phyloP scores from a whole-genome alignment of 169 alveolate species.

The Theileria parva region DNA sequence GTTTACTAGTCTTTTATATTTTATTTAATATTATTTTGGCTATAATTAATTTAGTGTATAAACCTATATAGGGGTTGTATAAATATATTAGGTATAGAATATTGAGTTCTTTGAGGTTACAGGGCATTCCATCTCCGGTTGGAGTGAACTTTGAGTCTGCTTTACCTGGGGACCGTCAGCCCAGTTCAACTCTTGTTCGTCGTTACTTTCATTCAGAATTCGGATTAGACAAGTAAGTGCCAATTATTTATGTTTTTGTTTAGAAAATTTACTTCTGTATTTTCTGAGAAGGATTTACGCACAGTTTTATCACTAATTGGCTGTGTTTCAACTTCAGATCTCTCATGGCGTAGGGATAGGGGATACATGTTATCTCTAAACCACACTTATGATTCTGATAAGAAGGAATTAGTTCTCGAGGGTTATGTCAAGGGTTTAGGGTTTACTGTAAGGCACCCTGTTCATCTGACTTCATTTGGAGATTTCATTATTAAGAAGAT shows the following conservation, averaged over 20 bases:
- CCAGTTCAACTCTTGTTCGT: conserved; percentile 49
- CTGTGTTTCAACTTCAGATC: conserved; percentile 52
- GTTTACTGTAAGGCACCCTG: conserved; percentile 67
- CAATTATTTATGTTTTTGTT: conserved; percentile 28
- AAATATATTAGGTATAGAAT: conserved; percentile 50
- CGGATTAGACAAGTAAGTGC: conserved; percentile 67
- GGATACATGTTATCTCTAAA: conserved; percentile 73
- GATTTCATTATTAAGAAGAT: conserved; percentile 68
- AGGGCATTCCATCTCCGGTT: conserved; percentile 78
- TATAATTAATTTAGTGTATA: background rate
- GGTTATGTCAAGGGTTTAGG: conserved; percentile 78
- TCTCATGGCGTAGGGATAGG: conserved; percentile 74
- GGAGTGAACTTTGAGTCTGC: conserved; percentile 68
- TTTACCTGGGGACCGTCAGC: conserved; percentile 57
- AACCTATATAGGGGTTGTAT: background rate
- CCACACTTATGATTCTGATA: conserved; percentile 50
- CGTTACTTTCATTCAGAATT: conserved; percentile 76
- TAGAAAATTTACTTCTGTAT: conserved; percentile 29
- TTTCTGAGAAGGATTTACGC: conserved; percentile 30
- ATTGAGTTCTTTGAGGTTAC: conserved; percentile 67
- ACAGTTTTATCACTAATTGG: conserved; percentile 59
- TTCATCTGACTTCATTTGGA: conserved; percentile 74
- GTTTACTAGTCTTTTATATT: background rate
- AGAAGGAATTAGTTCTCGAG: conserved; percentile 54
- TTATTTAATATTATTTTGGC: background rate